These are phyloP conservation scores for Suhomyces chickasaworum DNA, from an alignment of 1,139 yeast genomes.

Conservation along the genomic window DNA sequence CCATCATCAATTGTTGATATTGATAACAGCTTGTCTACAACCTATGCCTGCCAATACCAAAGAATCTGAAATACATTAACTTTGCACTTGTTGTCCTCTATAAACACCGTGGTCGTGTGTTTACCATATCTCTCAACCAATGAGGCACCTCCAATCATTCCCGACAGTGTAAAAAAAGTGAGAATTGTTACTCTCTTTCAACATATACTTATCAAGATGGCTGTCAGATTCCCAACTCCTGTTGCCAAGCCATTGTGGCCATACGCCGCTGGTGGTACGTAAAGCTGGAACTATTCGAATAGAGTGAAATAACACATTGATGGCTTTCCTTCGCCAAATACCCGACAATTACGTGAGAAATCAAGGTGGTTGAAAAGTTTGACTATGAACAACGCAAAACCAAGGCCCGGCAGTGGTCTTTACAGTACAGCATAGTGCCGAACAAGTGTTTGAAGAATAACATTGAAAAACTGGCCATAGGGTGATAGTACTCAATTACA, in stretches of 20 bases:
- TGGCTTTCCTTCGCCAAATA: background rate
- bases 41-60: no score
- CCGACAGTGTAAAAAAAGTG: slow-evolving; percentile 14
- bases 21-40: no score
- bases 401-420: no score
- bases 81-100: no score
- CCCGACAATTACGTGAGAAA: background rate
- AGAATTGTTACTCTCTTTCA: slow-evolving; percentile 7
- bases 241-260: slow-evolving; percentile 53
- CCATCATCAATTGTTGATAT: no score
- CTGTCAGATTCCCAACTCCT: slow-evolving; percentile 46
- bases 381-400: background rate
- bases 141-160: slow-evolving; percentile 12
- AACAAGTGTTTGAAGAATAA: no score
- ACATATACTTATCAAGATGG: slow-evolving; percentile 16
- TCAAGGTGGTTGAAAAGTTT: background rate
- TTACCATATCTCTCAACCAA: slow-evolving; percentile 11
- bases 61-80: no score
- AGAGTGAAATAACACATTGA: background rate
- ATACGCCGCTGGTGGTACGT: slow-evolving; percentile 55
- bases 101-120: slow-evolving; percentile 11
- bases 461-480: no score
- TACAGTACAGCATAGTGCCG: no score
- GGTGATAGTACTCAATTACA: background rate
- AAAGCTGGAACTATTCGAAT: slow-evolving; percentile 10